Evolutionary conservation across 495 filamentous ascomycete genomes (phyloP).

Genomic region (Pyrenula aspistea): DNA sequence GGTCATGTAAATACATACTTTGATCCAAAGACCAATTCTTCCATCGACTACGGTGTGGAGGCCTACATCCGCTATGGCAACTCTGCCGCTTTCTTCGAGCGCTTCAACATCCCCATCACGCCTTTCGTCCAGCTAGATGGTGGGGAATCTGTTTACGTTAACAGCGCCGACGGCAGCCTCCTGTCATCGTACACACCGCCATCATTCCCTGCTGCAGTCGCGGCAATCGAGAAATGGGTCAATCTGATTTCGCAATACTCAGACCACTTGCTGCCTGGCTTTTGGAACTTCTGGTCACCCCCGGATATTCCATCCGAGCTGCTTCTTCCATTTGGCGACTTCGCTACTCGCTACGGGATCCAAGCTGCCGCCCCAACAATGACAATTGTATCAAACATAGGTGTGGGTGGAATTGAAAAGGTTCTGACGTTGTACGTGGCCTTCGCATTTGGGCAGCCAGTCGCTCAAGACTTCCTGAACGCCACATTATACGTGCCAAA

Average conservation of each 20-base stretch:
- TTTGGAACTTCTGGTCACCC: conserved; percentile 22
- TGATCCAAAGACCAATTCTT: conserved; percentile 16
- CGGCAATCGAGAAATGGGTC: conserved; percentile 23
- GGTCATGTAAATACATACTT: conserved; percentile 30
- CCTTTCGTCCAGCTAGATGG: conserved; percentile 8
- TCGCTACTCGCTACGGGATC: conserved; percentile 30
- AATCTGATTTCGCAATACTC: conserved; percentile 22
- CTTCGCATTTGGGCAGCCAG: conserved; percentile 24
- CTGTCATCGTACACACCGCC: conserved; percentile 7
- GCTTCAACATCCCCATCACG: conserved; percentile 21
- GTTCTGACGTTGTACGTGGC: conserved; percentile 28
- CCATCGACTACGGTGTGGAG: conserved; percentile 28
- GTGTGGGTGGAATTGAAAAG: conserved; percentile 25
- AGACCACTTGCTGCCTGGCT: conserved; percentile 22
- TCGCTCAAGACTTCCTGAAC: conserved; percentile 19
- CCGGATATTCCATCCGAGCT: conserved; percentile 28
- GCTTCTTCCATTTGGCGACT: conserved; percentile 29
- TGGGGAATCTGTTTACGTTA: conserved; percentile 26
- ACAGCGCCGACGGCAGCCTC: conserved; percentile 17
- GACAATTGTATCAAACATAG: conserved; percentile 17
- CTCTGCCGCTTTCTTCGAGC: conserved; percentile 26
- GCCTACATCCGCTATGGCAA: conserved; percentile 23
- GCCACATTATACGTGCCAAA: conserved; percentile 15
- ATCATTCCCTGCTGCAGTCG: conserved; percentile 10
- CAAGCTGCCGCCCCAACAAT: conserved; percentile 18